Evolutionary conservation across 2,329 filamentous ascomycete species (phyloP).

Genomic region (Raffaelea albimanens): DNA sequence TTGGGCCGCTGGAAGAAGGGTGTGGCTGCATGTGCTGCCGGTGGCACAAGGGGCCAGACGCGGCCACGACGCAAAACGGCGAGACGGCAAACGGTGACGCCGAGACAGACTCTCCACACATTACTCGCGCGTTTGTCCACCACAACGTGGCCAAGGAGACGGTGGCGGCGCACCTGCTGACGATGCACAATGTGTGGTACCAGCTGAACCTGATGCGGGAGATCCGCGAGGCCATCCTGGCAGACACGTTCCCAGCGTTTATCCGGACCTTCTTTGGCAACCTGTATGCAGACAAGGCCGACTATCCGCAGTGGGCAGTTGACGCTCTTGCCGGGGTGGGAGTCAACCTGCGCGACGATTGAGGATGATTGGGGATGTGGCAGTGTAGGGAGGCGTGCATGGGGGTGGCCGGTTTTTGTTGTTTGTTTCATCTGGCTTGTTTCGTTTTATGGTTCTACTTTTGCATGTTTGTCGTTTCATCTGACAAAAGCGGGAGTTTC

Average conservation of each 20-base stretch:
- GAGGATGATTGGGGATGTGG: neutral
- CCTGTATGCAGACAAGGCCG: slow-evolving; percentile 56
- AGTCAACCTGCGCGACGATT: slow-evolving; percentile 48
- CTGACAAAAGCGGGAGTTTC: too few relatives aligned
- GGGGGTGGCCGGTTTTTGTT: neutral
- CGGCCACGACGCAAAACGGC: slow-evolving; percentile 37
- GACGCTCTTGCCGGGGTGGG: slow-evolving; percentile 69
- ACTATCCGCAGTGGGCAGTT: slow-evolving; percentile 78
- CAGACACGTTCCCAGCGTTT: slow-evolving; percentile 71
- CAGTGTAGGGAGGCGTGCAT: too few relatives aligned
- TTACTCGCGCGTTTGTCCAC: slow-evolving; percentile 83
- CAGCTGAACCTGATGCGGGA: slow-evolving; percentile 74
- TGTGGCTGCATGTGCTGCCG: slow-evolving; percentile 76
- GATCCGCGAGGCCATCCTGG: slow-evolving; percentile 67
- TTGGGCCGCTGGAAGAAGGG: slow-evolving; percentile 70
- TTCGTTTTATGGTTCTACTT: neutral
- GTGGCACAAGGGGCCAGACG: slow-evolving; percentile 21
- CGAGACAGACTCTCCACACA: slow-evolving; percentile 32
- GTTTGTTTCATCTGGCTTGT: neutral
- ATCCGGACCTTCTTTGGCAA: slow-evolving; percentile 68
- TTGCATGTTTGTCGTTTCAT: too few relatives aligned
- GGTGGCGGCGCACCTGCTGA: slow-evolving; percentile 73
- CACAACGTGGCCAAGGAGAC: slow-evolving; percentile 94
- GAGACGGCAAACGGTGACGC: slow-evolving; percentile 25
- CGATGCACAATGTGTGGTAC: slow-evolving; percentile 94